Evolutionary conservation across 2,329 filamentous ascomycete genomes (phyloP).

Genomic region (Pseudopyricularia cyperi): DNA sequence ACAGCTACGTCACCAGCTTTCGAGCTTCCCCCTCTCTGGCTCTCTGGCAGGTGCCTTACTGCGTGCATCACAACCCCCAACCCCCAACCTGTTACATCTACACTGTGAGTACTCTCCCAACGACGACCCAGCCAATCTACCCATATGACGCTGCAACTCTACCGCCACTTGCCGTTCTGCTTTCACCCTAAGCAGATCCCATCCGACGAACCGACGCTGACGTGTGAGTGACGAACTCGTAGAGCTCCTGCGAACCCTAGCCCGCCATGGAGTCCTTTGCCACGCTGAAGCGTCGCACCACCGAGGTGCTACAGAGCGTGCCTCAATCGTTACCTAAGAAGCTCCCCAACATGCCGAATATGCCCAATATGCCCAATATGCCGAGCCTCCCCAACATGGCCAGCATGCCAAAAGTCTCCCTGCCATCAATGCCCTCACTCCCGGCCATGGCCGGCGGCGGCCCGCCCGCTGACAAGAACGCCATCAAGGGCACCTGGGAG

Average conservation of each 20-base stretch:
- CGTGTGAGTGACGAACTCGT: neutral
- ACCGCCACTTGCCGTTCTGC: too few species aligned
- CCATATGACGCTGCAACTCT: too few species aligned
- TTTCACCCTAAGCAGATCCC: too few species aligned
- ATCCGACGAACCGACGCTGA: too few species aligned
- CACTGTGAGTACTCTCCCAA: too few species aligned
- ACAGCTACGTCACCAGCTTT: neutral
- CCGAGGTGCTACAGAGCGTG: conserved; percentile 36
- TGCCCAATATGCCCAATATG: conserved; percentile 11
- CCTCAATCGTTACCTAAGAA: conserved; percentile 28
- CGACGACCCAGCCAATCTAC: too few species aligned
- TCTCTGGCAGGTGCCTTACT: neutral
- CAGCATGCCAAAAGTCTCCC: neutral
- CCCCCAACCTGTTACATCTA: too few species aligned
- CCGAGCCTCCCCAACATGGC: conserved; percentile 4
- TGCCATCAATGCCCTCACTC: neutral
- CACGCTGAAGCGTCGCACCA: conserved; percentile 40
- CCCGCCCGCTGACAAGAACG: conserved; percentile 7
- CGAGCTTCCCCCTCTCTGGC: neutral
- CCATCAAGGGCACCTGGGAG: conserved; percentile 47
- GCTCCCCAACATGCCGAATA: conserved; percentile 4
- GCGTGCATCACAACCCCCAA: conserved; percentile 1
- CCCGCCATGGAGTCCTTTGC: conserved; percentile 36
- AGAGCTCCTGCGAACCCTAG: neutral
- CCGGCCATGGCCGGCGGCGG: conserved; percentile 3